Evolutionary conservation across 306 rosid species (phyloP).

Genomic region (Luffa aegyptiaca): DNA sequence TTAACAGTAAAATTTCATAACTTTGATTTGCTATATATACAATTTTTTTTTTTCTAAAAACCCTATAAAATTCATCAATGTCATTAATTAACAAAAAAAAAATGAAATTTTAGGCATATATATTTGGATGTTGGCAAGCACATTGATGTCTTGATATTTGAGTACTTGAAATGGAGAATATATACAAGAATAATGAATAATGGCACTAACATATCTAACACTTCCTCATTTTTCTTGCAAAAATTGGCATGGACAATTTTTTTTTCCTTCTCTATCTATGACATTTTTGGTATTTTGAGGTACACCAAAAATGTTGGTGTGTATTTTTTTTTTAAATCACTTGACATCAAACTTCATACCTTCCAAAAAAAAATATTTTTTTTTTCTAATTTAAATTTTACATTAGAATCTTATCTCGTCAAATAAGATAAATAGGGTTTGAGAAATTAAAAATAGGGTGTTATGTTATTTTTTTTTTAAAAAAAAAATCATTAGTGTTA

Average conservation of each 20-base stretch:
- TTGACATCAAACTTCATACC: neutral
- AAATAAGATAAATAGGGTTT: too few species aligned
- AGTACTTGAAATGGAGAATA: neutral
- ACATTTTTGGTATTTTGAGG: neutral
- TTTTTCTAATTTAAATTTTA: too few species aligned
- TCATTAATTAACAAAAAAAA: too few species aligned
- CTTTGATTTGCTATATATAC: too few species aligned
- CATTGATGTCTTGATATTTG: neutral
- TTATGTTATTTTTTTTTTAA: too few species aligned
- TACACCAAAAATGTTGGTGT: neutral
- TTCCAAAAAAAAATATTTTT: too few species aligned
- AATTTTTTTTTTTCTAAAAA: too few species aligned
- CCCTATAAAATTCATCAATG: too few species aligned
- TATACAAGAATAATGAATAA: neutral
- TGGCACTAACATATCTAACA: neutral
- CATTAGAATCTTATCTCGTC: too few species aligned
- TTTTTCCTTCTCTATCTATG: neutral
- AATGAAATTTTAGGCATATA: neutral
- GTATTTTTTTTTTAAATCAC: neutral
- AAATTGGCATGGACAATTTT: neutral
- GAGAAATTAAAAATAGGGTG: too few species aligned
- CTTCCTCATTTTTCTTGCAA: neutral
- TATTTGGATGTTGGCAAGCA: neutral
- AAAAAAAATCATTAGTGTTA: too few species aligned
- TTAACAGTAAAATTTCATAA: too few species aligned